Evolutionary conservation across 1,284 basidiomycete species (phyloP).

Genomic region (Cryptococcus sp.): DNA sequence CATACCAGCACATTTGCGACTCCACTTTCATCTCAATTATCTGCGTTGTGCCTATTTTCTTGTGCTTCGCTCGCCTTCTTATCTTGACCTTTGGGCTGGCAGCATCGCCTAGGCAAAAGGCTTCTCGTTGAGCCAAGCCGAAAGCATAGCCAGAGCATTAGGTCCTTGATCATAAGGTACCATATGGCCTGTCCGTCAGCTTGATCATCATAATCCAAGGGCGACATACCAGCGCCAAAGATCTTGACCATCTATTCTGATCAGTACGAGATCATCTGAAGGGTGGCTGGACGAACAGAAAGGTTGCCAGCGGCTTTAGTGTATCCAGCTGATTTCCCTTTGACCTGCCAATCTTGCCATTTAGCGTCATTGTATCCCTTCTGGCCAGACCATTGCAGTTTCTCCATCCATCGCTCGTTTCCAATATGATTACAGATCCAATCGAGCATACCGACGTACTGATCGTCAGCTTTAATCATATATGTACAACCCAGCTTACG

Average conservation of each 20-base stretch:
- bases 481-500: constrained; percentile 17
- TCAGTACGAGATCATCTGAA: constrained; percentile 1
- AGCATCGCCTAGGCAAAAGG: neutral
- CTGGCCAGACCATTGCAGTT: constrained; percentile 62
- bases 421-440: constrained; percentile 70
- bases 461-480: neutral
- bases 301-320: constrained; percentile 58
- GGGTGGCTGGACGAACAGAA: constrained; percentile 54
- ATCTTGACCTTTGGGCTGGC: too few species aligned
- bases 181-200: constrained; percentile 42
- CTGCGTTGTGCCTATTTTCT: too few species aligned
- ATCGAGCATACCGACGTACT: constrained; percentile 57
- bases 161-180: constrained; percentile 49
- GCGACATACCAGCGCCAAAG: constrained; percentile 3
- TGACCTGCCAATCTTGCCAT: constrained; percentile 52
- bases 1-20: too few species aligned
- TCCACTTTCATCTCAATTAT: too few species aligned
- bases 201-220: neutral
- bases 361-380: constrained; percentile 51
- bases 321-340: constrained; percentile 52
- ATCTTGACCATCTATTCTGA: constrained; percentile 30
- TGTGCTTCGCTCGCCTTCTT: too few species aligned
- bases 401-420: constrained; percentile 62
- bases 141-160: constrained; percentile 44
- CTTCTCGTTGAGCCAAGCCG: constrained; percentile 36